A percentile compares a stretch with the other conserved stretches of the same genome.
Conservation (phyloP, 2,329 filamentous ascomycete species). For the Aspergillus niger region DNA sequence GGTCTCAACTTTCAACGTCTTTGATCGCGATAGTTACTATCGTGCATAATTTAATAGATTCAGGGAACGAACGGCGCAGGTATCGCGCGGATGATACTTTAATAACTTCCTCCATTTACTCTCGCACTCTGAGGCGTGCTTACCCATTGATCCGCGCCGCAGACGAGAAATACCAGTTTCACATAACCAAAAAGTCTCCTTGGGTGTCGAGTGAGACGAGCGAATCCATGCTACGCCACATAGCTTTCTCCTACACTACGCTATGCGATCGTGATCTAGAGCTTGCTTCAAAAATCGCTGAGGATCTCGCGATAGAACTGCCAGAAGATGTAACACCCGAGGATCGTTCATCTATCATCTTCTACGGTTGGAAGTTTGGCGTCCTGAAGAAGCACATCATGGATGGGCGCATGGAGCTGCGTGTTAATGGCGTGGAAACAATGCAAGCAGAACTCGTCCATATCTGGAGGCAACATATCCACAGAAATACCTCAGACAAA, state of each 20-base stretch:
- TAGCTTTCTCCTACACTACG: slow-evolving; percentile 34
- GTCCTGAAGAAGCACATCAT: slow-evolving; percentile 71
- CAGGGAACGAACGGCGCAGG: slow-evolving; percentile 29
- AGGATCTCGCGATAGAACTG: slow-evolving; percentile 39
- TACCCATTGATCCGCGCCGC: slow-evolving; percentile 36
- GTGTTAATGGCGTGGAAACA: slow-evolving; percentile 73
- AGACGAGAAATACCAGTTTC: slow-evolving; percentile 41
- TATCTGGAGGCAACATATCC: slow-evolving; percentile 64
- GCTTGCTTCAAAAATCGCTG: slow-evolving; percentile 37
- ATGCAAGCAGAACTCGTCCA: slow-evolving; percentile 71
- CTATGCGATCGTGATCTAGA: slow-evolving; percentile 34
- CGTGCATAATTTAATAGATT: slow-evolving; percentile 34
- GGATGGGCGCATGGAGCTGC: slow-evolving; percentile 87
- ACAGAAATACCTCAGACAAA: slow-evolving; percentile 43
- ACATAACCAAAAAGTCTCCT: slow-evolving; percentile 45
- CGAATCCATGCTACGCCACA: slow-evolving; percentile 36
- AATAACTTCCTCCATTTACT: slow-evolving; percentile 21
- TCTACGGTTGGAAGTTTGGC: slow-evolving; percentile 67
- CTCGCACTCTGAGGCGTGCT: slow-evolving; percentile 23
- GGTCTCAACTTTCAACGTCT: slow-evolving; percentile 28
- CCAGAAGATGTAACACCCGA: slow-evolving; percentile 30
- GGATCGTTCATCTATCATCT: slow-evolving; percentile 39
- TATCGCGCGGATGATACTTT: slow-evolving; percentile 25
- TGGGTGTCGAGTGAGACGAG: slow-evolving; percentile 48
- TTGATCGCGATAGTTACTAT: slow-evolving; percentile 28